Percentiles rank a stretch among this genome's conserved stretches.
These are phyloP conservation scores for Herpetomonas tarakana DNA, from an alignment of 208 protist species.

Conservation along the genomic window DNA sequence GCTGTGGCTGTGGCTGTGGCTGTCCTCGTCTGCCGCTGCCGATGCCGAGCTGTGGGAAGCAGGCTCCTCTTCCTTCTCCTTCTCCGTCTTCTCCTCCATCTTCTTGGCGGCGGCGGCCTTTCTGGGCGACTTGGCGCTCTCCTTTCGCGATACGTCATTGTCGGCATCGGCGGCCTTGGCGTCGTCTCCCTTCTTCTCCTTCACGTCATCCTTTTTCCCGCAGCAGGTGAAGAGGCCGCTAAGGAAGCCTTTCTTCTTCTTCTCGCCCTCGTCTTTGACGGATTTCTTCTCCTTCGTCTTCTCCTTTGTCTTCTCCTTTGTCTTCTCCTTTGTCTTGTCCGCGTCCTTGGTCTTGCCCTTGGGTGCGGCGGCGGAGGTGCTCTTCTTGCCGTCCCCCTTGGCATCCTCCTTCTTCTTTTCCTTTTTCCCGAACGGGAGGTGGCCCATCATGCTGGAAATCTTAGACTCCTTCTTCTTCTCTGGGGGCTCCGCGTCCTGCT, in stretches of 20 bases:
- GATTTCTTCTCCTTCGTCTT: slow-evolving; percentile 11
- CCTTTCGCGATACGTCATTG: too few relatives aligned
- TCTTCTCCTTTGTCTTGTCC: slow-evolving; percentile 8
- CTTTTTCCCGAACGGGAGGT: slow-evolving; percentile 1
- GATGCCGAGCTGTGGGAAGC: slow-evolving; percentile 2
- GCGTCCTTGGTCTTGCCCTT: slow-evolving; percentile 14
- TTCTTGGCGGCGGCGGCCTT: neutral
- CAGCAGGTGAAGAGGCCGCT: slow-evolving; percentile 8
- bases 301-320: slow-evolving; percentile 5
- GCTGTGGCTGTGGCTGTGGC: neutral
- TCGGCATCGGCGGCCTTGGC: slow-evolving; percentile 4
- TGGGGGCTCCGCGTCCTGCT: slow-evolving; percentile 6
- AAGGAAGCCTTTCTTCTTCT: slow-evolving; percentile 10
- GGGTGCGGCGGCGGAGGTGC: neutral
- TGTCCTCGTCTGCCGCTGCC: neutral
- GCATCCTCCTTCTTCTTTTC: slow-evolving; percentile 5
- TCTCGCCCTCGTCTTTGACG: slow-evolving; percentile 7
- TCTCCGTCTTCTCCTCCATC: neutral
- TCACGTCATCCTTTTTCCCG: slow-evolving; percentile 3
- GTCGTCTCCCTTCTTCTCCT: slow-evolving; percentile 11
- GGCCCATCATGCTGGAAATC: slow-evolving; percentile 7
- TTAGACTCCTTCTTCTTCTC: slow-evolving; percentile 19
- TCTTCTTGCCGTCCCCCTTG: slow-evolving; percentile 1
- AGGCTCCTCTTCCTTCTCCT: neutral
- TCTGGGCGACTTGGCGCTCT: too few relatives aligned